These are phyloP conservation scores for Xylogone sp. DNA, from an alignment of 2,329 filamentous ascomycete species.

Conservation along the genomic window DNA sequence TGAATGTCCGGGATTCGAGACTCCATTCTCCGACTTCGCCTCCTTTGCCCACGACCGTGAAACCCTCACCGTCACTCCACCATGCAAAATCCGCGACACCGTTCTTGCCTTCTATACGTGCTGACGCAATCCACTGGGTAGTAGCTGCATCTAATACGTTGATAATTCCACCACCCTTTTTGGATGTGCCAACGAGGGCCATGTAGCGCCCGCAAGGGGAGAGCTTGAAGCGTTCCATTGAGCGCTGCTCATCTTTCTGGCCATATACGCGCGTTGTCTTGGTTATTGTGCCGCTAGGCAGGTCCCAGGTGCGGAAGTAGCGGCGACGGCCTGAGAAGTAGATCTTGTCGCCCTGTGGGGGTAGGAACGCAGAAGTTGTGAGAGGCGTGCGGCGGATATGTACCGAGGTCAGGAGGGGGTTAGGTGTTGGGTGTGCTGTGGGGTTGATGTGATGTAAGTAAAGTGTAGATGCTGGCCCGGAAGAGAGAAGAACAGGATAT, in stretches of 20 bases:
- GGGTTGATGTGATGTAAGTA: slow-evolving; percentile 87
- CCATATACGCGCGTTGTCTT: slow-evolving; percentile 76
- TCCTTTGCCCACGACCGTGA: slow-evolving; percentile 79
- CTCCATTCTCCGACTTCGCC: slow-evolving; percentile 91
- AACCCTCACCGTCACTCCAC: slow-evolving; percentile 81
- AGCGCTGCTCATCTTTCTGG: slow-evolving; percentile 76
- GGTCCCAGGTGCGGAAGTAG: slow-evolving; percentile 94
- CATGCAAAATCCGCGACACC: slow-evolving; percentile 89
- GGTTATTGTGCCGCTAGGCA: slow-evolving; percentile 75
- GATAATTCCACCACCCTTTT: slow-evolving; percentile 83
- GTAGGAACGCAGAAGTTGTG: slow-evolving; percentile 76
- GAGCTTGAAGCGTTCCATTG: slow-evolving; percentile 86
- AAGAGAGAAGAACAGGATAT: slow-evolving; percentile 84
- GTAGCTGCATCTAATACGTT: slow-evolving; percentile 79
- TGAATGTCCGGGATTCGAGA: slow-evolving; percentile 61
- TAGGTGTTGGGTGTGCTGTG: slow-evolving; percentile 69
- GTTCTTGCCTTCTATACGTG: slow-evolving; percentile 74
- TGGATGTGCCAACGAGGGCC: slow-evolving; percentile 73
- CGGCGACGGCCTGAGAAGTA: slow-evolving; percentile 84
- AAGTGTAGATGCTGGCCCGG: slow-evolving; percentile 79
- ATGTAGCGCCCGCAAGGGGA: slow-evolving; percentile 86
- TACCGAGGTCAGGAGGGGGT: slow-evolving; percentile 85
- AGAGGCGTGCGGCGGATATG: slow-evolving; percentile 84
- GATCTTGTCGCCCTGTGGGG: slow-evolving; percentile 69
- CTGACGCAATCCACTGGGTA: slow-evolving; percentile 83